phyloP scores from a whole-genome alignment of 805 yeast species.

The Wickerhamiella shivajii region DNA sequence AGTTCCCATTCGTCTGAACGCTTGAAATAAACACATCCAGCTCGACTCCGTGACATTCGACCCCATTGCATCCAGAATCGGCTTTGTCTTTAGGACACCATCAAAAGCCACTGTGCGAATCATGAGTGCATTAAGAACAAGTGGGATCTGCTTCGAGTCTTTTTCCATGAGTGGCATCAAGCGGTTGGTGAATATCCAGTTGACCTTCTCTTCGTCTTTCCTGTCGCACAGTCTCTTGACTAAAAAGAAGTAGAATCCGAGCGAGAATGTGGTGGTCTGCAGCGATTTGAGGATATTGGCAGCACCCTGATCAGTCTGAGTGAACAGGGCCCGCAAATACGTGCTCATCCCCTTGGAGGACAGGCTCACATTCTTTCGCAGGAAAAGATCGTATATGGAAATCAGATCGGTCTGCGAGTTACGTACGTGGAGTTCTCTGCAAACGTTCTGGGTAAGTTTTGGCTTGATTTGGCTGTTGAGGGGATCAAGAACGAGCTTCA shows the following conservation, averaged over 20 bases:
- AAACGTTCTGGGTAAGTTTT: neutral
- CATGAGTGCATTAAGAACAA: conserved; percentile 16
- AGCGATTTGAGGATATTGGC: neutral
- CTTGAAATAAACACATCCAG: conserved; percentile 18
- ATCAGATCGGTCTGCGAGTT: neutral
- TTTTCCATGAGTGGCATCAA: conserved; percentile 9
- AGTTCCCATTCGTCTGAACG: conserved; percentile 19
- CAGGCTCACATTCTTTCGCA: conserved; percentile 1
- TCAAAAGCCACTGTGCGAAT: conserved; percentile 18
- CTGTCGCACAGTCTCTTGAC: conserved; percentile 9
- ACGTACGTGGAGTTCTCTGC: neutral
- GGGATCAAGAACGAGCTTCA: neutral
- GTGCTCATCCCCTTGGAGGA: conserved; percentile 6
- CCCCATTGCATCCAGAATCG: conserved; percentile 15
- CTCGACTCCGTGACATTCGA: conserved; percentile 15
- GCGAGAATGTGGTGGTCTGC: conserved; percentile 3
- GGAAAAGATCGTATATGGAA: conserved; percentile 1
- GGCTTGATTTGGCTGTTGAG: conserved; percentile 1
- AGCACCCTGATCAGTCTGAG: conserved; percentile 11
- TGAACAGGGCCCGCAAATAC: conserved; percentile 10
- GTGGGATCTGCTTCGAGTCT: conserved; percentile 8
- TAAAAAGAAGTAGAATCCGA: conserved; percentile 13
- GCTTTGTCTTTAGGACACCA: conserved; percentile 17
- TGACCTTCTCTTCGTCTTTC: conserved; percentile 4
- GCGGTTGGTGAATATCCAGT: conserved; percentile 11